Evolutionary conservation across 139 green algal species (phyloP), one percentile per base, ranked within the genome.

Genomic region (Auxenochlorella pyrenoidosa): DNA sequence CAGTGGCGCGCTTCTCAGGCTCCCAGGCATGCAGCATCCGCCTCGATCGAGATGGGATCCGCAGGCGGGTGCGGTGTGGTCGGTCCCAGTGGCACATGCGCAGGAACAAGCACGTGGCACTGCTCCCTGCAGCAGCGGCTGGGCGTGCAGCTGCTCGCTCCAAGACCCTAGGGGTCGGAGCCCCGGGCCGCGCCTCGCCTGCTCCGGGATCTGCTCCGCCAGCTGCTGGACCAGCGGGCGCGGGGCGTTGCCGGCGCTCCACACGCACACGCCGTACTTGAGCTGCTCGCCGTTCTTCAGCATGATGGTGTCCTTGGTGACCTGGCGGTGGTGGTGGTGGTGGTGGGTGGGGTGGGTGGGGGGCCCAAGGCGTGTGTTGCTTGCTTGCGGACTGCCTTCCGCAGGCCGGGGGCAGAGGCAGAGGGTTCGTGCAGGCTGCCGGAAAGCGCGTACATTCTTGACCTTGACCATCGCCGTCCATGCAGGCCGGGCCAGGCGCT

Each of bases 251-350:
- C 93, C 93, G 41, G 92, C 91, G 38, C 60, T 88, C 93, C 93
- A 95, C 58, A 95, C 87, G 51, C 91, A 94, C 72, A 95, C 70
- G 77, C 93, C 93, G 58, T 93, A 95, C 51, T 88, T 60, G 71
- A 95, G 75, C 65, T 83, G 43, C 81, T 93, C 87, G 19, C 86
- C 85, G 1, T 54, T 84, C 79, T 91, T 87, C 4, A 90, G 59
- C 24, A 83, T 41, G 71, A 91, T 78, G 19, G 71, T 73, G 72
- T 81, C 40, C 63, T 76, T 30, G 63, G 83, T 90, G n/a, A 93
- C 89, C 77, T 87, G 79, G 26, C 28, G 2, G 43, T 8, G 47
- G 8, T n/a, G n/a, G n/a, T n/a, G n/a, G n/a, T n/a, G n/a, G n/a
- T n/a, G 47, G 10, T 10, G 10, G 10, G 47, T 6, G 8, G 47